These are phyloP conservation scores for Phytophthora podocarpi DNA, from an alignment of 352 stramenopile species.

Conservation along the genomic window DNA sequence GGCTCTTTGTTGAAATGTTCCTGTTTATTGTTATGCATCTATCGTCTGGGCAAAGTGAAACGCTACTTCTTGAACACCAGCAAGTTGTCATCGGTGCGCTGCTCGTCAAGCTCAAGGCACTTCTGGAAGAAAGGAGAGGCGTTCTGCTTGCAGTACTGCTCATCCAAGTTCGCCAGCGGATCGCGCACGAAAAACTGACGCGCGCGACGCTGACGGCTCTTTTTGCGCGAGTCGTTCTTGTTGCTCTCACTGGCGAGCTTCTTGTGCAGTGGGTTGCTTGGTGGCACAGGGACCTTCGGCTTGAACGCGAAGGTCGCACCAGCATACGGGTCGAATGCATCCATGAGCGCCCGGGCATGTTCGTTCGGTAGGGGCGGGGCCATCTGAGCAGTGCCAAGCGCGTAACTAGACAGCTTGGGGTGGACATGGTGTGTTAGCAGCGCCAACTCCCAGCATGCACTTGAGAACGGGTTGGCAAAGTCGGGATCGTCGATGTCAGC, in stretches of 20 bases:
- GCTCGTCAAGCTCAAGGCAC: slow-evolving; percentile 38
- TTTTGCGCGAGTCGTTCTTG: slow-evolving; percentile 55
- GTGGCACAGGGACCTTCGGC: slow-evolving; percentile 63
- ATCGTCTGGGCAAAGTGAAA: slow-evolving; percentile 18
- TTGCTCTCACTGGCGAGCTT: slow-evolving; percentile 71
- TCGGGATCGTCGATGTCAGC: slow-evolving; percentile 94
- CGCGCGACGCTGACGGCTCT: slow-evolving; percentile 50
- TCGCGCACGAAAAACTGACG: slow-evolving; percentile 79
- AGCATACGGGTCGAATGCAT: slow-evolving; percentile 57
- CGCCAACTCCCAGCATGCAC: slow-evolving; percentile 93
- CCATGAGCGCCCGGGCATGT: slow-evolving; percentile 62
- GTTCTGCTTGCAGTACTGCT: slow-evolving; percentile 39
- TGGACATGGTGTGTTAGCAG: slow-evolving; percentile 88
- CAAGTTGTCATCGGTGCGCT: slow-evolving; percentile 22
- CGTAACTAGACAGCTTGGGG: slow-evolving; percentile 75
- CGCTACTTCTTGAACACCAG: slow-evolving; percentile 41
- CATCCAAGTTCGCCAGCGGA: slow-evolving; percentile 45
- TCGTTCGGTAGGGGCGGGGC: slow-evolving; percentile 70
- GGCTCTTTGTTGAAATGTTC: slow-evolving; percentile 20
- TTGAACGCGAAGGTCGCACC: slow-evolving; percentile 62
- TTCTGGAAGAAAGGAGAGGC: slow-evolving; percentile 44
- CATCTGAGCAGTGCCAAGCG: slow-evolving; percentile 65
- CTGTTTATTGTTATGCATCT: slow-evolving; percentile 29
- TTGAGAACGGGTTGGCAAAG: slow-evolving; percentile 95
- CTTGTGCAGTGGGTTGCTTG: slow-evolving; percentile 69